Evolutionary conservation across 192 early-diverging fungal genomes (phyloP).

Genomic region (Cladochytrium replicatum): DNA sequence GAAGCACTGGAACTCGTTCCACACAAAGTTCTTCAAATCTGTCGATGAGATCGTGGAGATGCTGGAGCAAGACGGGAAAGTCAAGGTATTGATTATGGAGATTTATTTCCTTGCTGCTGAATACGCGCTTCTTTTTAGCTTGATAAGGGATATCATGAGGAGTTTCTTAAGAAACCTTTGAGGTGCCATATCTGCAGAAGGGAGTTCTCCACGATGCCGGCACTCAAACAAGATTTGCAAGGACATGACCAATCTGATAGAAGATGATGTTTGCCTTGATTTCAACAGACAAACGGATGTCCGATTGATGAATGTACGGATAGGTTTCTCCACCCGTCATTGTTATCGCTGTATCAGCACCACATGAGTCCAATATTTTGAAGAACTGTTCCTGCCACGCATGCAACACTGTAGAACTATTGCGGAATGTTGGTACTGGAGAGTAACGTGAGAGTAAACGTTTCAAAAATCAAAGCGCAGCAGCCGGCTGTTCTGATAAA

Average conservation of each 20-base stretch:
- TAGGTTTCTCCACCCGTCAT: no score
- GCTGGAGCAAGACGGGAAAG: conserved; percentile 20
- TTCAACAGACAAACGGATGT: no score
- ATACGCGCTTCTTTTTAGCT: conserved; percentile 8
- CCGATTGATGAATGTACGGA: no score
- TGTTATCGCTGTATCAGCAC: no score
- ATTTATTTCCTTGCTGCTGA: background rate
- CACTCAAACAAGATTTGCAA: conserved; percentile 35
- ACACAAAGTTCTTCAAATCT: conserved; percentile 42
- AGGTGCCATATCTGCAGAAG: conserved; percentile 40
- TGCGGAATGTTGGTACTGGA: no score
- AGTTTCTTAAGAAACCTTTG: conserved; percentile 31
- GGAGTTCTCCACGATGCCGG: conserved; percentile 28
- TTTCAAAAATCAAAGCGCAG: no score
- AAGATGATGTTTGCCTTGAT: no score
- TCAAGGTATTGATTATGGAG: conserved; percentile 16
- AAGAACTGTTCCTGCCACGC: no score
- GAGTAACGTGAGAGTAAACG: no score
- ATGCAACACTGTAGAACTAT: no score
- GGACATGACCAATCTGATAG: background rate
- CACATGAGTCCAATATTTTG: no score
- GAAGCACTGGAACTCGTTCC: conserved; percentile 59
- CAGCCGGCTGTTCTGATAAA: no score
- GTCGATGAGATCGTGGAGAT: conserved; percentile 24
- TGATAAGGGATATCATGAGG: conserved; percentile 19